A percentile compares a stretch with the other conserved stretches of the same genome.
These are phyloP conservation scores for Suillus plorans DNA, from an alignment of 768 basidiomycete genomes.

Conservation along the genomic window DNA sequence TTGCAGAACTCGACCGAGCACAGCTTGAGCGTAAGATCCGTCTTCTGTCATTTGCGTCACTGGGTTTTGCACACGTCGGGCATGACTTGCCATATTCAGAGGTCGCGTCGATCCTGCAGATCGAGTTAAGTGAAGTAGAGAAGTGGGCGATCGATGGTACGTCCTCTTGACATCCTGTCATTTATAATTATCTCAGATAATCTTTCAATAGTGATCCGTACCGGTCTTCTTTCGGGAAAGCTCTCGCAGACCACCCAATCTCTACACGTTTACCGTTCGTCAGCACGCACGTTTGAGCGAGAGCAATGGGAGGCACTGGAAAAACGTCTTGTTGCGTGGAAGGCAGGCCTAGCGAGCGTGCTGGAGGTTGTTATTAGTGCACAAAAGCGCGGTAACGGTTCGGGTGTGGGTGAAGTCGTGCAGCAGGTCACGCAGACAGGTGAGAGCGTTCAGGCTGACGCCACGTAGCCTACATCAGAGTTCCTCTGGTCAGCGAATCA, in stretches of 20 bases:
- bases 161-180: constrained; percentile 12
- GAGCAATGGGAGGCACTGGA: constrained; percentile 82
- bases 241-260: constrained; percentile 79
- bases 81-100: constrained; percentile 69
- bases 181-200: not conserved
- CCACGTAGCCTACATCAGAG: not conserved
- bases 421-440: constrained; percentile 15
- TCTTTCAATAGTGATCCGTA: constrained; percentile 63
- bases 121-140: constrained; percentile 68
- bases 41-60: constrained; percentile 71
- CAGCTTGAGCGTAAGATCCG: constrained; percentile 79
- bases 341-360: constrained; percentile 65
- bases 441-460: not conserved
- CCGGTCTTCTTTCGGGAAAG: constrained; percentile 76
- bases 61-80: constrained; percentile 76
- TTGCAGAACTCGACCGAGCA: constrained; percentile 51
- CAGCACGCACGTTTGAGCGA: constrained; percentile 71
- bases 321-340: constrained; percentile 76
- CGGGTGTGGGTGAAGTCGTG: constrained; percentile 17
- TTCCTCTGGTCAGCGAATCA: too few relatives aligned
- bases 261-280: constrained; percentile 70
- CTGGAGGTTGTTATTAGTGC: constrained; percentile 69
- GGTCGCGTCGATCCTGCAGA: constrained; percentile 67
- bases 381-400: constrained; percentile 38
- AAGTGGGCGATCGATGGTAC: constrained; percentile 87